Percentiles rank a stretch among this genome's conserved stretches.
phyloP scores from a whole-genome alignment of 345 rosid genomes.

The Boechera retrofracta region DNA sequence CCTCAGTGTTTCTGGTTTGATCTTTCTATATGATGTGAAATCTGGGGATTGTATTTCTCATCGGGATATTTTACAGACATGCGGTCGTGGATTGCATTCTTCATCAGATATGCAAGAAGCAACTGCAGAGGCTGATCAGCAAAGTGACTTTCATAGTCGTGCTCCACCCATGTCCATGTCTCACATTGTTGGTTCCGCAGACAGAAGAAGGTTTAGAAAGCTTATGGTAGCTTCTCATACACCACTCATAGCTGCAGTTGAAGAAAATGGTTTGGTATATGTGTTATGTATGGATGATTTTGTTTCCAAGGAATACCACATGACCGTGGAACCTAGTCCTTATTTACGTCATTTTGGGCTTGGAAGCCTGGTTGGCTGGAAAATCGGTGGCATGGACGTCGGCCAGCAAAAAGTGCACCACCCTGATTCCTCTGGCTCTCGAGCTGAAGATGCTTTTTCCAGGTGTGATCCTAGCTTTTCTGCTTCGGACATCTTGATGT shows the following conservation, averaged over 20 bases:
- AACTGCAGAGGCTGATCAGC: constrained; percentile 43
- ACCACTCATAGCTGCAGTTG: constrained; percentile 80
- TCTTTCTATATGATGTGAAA: constrained; percentile 62
- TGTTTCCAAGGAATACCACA: constrained; percentile 51
- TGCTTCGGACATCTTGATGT: constrained; percentile 32
- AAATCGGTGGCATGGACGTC: constrained; percentile 69
- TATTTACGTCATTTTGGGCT: constrained; percentile 60
- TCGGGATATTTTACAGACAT: constrained; percentile 60
- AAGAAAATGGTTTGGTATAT: constrained; percentile 72
- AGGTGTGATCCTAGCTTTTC: constrained; percentile 36
- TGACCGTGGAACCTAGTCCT: constrained; percentile 54
- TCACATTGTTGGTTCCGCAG: constrained; percentile 36
- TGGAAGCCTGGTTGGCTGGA: constrained; percentile 75
- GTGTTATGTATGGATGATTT: constrained; percentile 57
- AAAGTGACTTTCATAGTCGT: constrained; percentile 44
- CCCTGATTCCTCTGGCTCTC: constrained; percentile 36
- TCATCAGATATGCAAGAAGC: constrained; percentile 43
- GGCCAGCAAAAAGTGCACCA: constrained; percentile 55
- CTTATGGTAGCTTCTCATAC: constrained; percentile 70
- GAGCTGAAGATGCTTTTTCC: constrained; percentile 38
- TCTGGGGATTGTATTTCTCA: constrained; percentile 74
- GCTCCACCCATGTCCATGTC: constrained; percentile 41
- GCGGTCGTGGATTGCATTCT: constrained; percentile 56
- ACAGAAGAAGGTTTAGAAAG: constrained; percentile 71
- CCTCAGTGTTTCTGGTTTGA: constrained; percentile 69